phyloP scores from a whole-genome alignment of 805 yeast species.

The Maudiozyma serrabonitensis region DNA sequence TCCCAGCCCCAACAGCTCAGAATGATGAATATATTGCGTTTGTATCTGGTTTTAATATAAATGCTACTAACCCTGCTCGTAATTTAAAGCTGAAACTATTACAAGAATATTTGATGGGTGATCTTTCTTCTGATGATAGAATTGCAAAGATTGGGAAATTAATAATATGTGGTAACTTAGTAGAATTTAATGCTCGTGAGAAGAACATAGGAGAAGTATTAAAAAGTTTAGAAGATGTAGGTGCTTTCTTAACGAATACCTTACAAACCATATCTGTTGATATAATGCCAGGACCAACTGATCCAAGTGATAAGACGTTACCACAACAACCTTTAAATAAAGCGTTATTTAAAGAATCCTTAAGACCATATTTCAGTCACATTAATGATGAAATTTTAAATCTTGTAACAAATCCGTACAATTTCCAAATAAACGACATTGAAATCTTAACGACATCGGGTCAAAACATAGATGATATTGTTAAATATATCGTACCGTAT shows the following conservation, averaged over 20 bases:
- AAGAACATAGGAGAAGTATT: slow-evolving; percentile 46
- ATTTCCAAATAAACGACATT: slow-evolving; percentile 50
- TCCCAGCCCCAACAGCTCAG: slow-evolving; percentile 6
- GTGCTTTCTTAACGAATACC: slow-evolving; percentile 46
- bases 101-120: slow-evolving; percentile 64
- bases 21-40: slow-evolving; percentile 44
- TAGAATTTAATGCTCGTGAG: slow-evolving; percentile 28
- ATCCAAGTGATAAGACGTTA: slow-evolving; percentile 73
- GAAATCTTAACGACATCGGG: slow-evolving; percentile 71
- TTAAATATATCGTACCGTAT: slow-evolving; percentile 48
- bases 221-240: slow-evolving; percentile 49
- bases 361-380: slow-evolving; percentile 32
- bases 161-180: slow-evolving; percentile 66
- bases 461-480: slow-evolving; percentile 71
- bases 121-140: slow-evolving; percentile 38
- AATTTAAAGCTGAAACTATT: slow-evolving; percentile 45
- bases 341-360: slow-evolving; percentile 48
- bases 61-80: slow-evolving; percentile 33
- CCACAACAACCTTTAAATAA: slow-evolving; percentile 90
- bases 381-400: slow-evolving; percentile 31
- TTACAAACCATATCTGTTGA: slow-evolving; percentile 56
- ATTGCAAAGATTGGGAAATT: slow-evolving; percentile 36
- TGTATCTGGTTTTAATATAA: slow-evolving; percentile 64
- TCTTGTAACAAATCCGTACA: slow-evolving; percentile 61
- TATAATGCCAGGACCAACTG: slow-evolving; percentile 75